Percentiles rank a stretch among this genome's conserved stretches.
phyloP scores from a whole-genome alignment of 2,329 filamentous ascomycete species.

The Colletotrichum sp. region DNA sequence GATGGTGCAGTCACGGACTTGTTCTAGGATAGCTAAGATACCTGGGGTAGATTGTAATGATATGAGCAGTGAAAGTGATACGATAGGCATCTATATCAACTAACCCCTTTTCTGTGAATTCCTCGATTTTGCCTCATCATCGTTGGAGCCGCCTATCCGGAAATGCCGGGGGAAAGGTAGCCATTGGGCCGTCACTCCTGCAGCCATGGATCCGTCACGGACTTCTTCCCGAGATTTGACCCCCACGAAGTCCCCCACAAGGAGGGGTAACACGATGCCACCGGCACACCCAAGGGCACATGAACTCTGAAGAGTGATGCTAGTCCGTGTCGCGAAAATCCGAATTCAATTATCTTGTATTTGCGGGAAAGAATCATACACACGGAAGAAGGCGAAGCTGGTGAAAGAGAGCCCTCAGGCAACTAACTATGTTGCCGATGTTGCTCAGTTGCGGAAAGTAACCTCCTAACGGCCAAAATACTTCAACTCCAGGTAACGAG shows the following conservation, averaged over 20 bases:
- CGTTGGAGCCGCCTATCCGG: neutral
- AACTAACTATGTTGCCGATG: neutral
- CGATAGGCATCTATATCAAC: neutral
- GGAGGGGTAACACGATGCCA: neutral
- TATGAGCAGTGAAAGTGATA: neutral
- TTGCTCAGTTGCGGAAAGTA: neutral
- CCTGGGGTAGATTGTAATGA: neutral
- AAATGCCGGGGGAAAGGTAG: neutral
- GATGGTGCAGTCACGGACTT: slow-evolving; percentile 87
- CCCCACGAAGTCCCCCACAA: neutral
- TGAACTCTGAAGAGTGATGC: neutral
- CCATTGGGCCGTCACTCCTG: neutral
- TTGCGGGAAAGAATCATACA: neutral
- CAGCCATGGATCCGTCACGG: neutral
- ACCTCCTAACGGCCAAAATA: neutral
- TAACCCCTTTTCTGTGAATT: neutral
- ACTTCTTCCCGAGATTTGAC: neutral
- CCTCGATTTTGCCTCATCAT: neutral
- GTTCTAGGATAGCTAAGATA: neutral
- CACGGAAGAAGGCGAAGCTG: neutral
- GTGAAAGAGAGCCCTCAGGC: neutral
- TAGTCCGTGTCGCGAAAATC: neutral
- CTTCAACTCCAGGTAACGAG: neutral
- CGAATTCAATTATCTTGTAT: neutral
- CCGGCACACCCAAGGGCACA: neutral